Percentiles rank a stretch among this genome's conserved stretches.
phyloP scores from a whole-genome alignment of 768 basidiomycete genomes.

The Cystobasidium tubakii region DNA sequence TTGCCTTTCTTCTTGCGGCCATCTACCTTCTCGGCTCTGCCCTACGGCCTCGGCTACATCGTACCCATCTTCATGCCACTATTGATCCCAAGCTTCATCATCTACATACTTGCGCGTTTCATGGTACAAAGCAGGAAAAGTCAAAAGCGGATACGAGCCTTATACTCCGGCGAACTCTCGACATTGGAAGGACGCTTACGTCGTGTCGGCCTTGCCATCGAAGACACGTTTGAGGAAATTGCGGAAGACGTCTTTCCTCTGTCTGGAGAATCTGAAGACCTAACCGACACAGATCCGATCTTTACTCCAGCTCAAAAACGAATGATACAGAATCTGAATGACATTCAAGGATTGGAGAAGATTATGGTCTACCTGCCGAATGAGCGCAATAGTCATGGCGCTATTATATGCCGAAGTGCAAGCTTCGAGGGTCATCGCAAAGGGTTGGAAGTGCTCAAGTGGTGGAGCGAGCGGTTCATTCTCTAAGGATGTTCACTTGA shows the following conservation, averaged over 20 bases:
- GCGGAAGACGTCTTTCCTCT: constrained; percentile 29
- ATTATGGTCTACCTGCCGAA: constrained; percentile 33
- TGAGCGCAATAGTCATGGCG: constrained; percentile 25
- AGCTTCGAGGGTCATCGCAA: constrained; percentile 8
- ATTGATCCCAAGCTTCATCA: constrained; percentile 27
- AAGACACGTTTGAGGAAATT: constrained; percentile 34
- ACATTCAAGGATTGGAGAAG: constrained; percentile 13
- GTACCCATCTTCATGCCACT: constrained; percentile 24
- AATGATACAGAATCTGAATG: constrained; percentile 27
- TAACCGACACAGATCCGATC: constrained; percentile 22
- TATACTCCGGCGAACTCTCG: constrained; percentile 21
- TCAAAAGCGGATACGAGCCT: constrained; percentile 24
- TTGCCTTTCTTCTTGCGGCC: constrained; percentile 30
- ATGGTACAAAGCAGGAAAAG: constrained; percentile 12
- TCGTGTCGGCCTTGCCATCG: constrained; percentile 28
- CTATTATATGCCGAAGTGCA: constrained; percentile 12
- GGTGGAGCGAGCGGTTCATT: constrained; percentile 25
- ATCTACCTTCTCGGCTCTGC: constrained; percentile 11
- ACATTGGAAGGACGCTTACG: constrained; percentile 24
- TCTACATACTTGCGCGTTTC: constrained; percentile 27
- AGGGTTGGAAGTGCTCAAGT: constrained; percentile 23
- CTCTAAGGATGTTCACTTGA: neutral
- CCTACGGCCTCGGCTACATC: constrained; percentile 25
- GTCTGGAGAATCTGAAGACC: neutral
- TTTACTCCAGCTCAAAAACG: constrained; percentile 27